A percentile compares a stretch with the other conserved stretches of the same genome.
phyloP scores from a whole-genome alignment of 2,329 filamentous ascomycete species.

The Scytalidium sp. region DNA sequence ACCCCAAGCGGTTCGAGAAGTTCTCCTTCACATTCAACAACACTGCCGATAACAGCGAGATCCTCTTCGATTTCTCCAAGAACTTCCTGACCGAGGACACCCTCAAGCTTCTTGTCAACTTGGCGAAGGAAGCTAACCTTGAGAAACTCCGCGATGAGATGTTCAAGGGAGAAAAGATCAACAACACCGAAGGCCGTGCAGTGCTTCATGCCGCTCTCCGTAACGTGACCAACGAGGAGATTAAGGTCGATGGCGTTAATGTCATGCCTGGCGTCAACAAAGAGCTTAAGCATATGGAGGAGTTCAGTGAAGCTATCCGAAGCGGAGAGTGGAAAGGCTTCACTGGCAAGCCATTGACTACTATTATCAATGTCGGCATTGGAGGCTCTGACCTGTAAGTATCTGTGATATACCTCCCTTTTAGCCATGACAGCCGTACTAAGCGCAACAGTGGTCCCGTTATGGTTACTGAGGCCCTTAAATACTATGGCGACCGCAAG shows the following conservation, averaged over 20 bases:
- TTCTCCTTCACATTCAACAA: slow-evolving; percentile 84
- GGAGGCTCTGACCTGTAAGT: slow-evolving; percentile 96
- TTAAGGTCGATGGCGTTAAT: slow-evolving; percentile 85
- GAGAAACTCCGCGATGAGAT: slow-evolving; percentile 95
- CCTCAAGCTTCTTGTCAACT: slow-evolving; percentile 77
- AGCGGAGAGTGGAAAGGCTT: slow-evolving; percentile 96
- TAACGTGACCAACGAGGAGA: slow-evolving; percentile 79
- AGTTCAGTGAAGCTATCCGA: slow-evolving; percentile 92
- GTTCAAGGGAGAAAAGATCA: slow-evolving; percentile 98
- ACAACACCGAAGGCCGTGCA: slow-evolving; percentile 95
- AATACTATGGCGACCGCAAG: slow-evolving; percentile 83
- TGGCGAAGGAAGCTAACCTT: slow-evolving; percentile 86
- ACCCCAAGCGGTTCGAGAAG: slow-evolving; percentile 85
- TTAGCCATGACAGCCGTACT: neutral
- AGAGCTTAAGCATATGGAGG: slow-evolving; percentile 96
- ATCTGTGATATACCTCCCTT: neutral
- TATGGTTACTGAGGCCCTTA: slow-evolving; percentile 98
- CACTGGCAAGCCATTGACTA: slow-evolving; percentile 95
- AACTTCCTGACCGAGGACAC: slow-evolving; percentile 97
- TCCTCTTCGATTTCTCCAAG: slow-evolving; percentile 98
- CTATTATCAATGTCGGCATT: slow-evolving; percentile 96
- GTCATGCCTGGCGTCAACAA: slow-evolving; percentile 91
- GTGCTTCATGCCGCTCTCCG: slow-evolving; percentile 94
- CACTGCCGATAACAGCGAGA: slow-evolving; percentile 74
- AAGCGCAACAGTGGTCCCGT: slow-evolving; percentile 71